Conservation (phyloP, 1,284 basidiomycete species). For the Cerioporus squamosus region DNA sequence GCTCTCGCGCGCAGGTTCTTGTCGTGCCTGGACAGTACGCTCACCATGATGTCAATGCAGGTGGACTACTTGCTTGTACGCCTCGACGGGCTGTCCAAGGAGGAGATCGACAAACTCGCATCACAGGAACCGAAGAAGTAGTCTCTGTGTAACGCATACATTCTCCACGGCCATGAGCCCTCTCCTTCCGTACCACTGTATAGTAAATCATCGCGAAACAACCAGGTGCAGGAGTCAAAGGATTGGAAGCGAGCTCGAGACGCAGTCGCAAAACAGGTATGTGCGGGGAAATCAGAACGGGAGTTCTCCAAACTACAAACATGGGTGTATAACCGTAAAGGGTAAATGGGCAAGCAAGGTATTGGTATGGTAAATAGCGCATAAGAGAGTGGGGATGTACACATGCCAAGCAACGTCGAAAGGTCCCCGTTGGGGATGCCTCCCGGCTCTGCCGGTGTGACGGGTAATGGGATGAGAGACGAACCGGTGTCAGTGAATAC, state of each 20-base stretch:
- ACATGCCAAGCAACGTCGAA: not conserved
- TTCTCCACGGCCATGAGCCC: not conserved
- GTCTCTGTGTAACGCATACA: slow-evolving; percentile 4
- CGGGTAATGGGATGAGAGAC: not conserved
- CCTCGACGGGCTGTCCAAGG: slow-evolving; percentile 79
- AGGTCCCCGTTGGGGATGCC: not conserved
- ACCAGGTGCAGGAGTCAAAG: not conserved
- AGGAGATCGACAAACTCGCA: slow-evolving; percentile 76
- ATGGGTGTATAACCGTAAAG: slow-evolving; percentile 8
- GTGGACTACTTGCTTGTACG: slow-evolving; percentile 91
- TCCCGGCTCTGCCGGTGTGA: slow-evolving; percentile 2
- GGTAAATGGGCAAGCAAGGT: not conserved
- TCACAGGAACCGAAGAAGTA: slow-evolving; percentile 15
- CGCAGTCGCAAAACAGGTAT: too few species aligned
- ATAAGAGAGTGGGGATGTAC: slow-evolving; percentile 1
- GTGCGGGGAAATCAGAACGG: too few species aligned
- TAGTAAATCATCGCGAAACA: slow-evolving; percentile 3
- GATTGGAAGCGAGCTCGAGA: not conserved
- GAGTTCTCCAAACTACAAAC: slow-evolving; percentile 13
- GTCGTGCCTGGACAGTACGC: not conserved
- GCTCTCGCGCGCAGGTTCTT: not conserved
- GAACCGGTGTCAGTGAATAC: slow-evolving; percentile 12
- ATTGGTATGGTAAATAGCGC: slow-evolving; percentile 5
- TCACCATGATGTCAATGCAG: slow-evolving; percentile 42
- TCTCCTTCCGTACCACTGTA: slow-evolving; percentile 4